Conservation (phyloP, 1,284 basidiomycete species). For the Sporisorium sorghi region DNA sequence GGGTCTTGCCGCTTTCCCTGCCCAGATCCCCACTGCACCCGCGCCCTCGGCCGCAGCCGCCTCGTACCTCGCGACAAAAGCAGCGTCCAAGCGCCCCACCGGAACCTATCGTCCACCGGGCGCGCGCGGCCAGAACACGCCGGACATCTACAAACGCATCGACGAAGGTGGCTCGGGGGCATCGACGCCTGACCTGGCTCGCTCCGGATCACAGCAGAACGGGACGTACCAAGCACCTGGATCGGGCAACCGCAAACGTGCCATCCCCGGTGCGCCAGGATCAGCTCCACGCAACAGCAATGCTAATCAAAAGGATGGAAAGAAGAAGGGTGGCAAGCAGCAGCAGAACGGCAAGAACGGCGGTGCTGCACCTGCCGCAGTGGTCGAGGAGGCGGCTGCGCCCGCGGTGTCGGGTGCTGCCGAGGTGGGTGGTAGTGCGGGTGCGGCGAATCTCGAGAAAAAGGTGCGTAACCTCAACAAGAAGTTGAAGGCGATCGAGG, state of each 20-base stretch:
- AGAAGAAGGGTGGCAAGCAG: slow-evolving; percentile 48
- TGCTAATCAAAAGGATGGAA: slow-evolving; percentile 24
- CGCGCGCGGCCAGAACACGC: slow-evolving; percentile 85
- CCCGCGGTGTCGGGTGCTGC: slow-evolving; percentile 32
- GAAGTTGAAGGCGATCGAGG: slow-evolving; percentile 93
- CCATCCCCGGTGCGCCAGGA: slow-evolving; percentile 56
- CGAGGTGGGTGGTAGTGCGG: slow-evolving; percentile 55
- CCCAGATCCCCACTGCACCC: slow-evolving; percentile 79
- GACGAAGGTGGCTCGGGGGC: slow-evolving; percentile 76
- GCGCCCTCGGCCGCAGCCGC: slow-evolving; percentile 76
- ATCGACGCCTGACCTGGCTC: slow-evolving; percentile 38
- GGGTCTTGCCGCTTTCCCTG: slow-evolving; percentile 79
- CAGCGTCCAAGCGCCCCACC: slow-evolving; percentile 65
- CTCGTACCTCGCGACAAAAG: slow-evolving; percentile 62
- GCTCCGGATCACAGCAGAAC: slow-evolving; percentile 30
- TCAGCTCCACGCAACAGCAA: slow-evolving; percentile 28
- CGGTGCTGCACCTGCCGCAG: slow-evolving; percentile 8
- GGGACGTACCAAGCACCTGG: slow-evolving; percentile 54
- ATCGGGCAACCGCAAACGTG: slow-evolving; percentile 45
- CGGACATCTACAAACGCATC: slow-evolving; percentile 85
- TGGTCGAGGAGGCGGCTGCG: slow-evolving; percentile 18
- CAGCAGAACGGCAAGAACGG: slow-evolving; percentile 48
- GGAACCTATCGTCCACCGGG: slow-evolving; percentile 71
- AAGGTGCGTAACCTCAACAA: slow-evolving; percentile 84
- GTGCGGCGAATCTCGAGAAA: slow-evolving; percentile 67